Conservation (phyloP, 2,329 filamentous ascomycete genomes). For the Thielaviopsis euricoi region DNA sequence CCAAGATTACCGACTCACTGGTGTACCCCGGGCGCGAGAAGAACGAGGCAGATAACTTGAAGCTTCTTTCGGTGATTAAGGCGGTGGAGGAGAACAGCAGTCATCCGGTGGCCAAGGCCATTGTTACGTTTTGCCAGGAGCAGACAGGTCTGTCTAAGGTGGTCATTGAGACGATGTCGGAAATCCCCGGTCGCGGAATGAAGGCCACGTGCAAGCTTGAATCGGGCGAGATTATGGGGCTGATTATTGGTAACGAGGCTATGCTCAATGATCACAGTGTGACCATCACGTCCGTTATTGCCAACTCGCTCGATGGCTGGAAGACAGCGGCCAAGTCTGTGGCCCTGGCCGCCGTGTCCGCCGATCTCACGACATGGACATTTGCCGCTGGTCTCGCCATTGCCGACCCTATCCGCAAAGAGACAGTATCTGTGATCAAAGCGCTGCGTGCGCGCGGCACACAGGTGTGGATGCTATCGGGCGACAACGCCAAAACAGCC, state of each 20-base stretch:
- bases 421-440: constrained; percentile 48
- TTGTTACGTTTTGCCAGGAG: constrained; percentile 43
- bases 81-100: constrained; percentile 54
- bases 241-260: constrained; percentile 57
- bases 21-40: constrained; percentile 21
- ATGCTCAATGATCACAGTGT: constrained; percentile 41
- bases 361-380: constrained; percentile 21
- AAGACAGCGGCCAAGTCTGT: constrained; percentile 48
- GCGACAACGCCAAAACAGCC: constrained; percentile 78
- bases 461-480: constrained; percentile 81
- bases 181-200: constrained; percentile 57
- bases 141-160: constrained; percentile 14
- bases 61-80: constrained; percentile 37
- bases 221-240: constrained; percentile 21
- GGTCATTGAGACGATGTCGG: constrained; percentile 34
- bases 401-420: constrained; percentile 63
- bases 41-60: constrained; percentile 5
- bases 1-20: constrained; percentile 43
- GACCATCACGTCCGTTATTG: constrained; percentile 20
- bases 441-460: constrained; percentile 49
- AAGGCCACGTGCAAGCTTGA: constrained; percentile 26
- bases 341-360: constrained; percentile 36
- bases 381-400: constrained; percentile 56
- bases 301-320: constrained; percentile 33
- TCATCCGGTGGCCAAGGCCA: constrained; percentile 58